phyloP scores from a whole-genome alignment of 306 rosid species.

The Benincasa hispida region DNA sequence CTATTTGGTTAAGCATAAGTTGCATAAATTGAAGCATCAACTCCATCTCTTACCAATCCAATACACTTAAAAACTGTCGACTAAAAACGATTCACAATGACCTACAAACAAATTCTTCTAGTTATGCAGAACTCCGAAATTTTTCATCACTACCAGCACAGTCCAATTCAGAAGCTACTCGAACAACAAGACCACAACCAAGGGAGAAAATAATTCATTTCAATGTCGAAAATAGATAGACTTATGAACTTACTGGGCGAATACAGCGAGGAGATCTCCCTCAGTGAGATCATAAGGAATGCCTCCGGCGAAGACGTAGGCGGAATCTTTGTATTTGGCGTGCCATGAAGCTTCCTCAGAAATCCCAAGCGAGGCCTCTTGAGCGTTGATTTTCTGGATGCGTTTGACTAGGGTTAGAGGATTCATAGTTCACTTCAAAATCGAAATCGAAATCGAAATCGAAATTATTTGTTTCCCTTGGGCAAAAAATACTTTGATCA shows the following conservation, averaged over 20 bases:
- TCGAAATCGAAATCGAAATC: not conserved
- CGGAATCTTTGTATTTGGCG: slow-evolving; percentile 73
- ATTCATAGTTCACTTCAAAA: slow-evolving; percentile 32
- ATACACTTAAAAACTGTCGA: not conserved
- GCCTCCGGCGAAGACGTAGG: slow-evolving; percentile 75
- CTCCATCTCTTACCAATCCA: not conserved
- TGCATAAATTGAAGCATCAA: not conserved
- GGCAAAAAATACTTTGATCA: no score
- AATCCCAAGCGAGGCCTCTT: slow-evolving; percentile 67
- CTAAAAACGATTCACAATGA: not conserved
- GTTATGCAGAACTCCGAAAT: not conserved
- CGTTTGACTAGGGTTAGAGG: slow-evolving; percentile 83
- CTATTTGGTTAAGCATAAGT: not conserved
- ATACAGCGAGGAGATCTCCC: slow-evolving; percentile 87
- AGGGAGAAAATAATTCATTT: not conserved
- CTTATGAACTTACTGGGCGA: slow-evolving; percentile 50
- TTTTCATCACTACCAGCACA: not conserved
- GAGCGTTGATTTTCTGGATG: slow-evolving; percentile 63
- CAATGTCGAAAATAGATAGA: not conserved
- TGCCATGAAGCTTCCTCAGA: slow-evolving; percentile 86
- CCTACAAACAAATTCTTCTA: not conserved
- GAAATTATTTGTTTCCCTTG: not conserved
- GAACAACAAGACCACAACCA: not conserved
- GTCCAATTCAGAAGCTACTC: not conserved
- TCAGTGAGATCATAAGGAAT: slow-evolving; percentile 86